Percentiles rank a stretch among this genome's conserved stretches.
Conservation (phyloP, 2,329 filamentous ascomycete genomes). For the Phaeosphaeria sp. region DNA sequence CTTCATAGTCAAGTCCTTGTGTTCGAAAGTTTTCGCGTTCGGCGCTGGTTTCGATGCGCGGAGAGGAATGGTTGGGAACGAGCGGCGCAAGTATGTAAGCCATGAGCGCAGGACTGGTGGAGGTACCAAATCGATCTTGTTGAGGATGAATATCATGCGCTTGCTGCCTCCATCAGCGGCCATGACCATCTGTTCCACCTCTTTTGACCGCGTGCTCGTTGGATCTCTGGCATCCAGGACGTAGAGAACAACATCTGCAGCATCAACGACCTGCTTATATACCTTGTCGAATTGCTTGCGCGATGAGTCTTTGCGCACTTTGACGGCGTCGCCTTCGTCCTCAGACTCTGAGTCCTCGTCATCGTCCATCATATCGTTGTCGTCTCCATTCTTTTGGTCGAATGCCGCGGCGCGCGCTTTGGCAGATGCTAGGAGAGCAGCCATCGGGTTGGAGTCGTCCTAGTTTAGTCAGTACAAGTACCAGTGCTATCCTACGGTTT, state of each 20-base stretch:
- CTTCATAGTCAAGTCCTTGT: conserved; percentile 86
- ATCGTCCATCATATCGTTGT: conserved; percentile 64
- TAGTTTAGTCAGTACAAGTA: conserved; percentile 21
- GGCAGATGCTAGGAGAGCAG: conserved; percentile 85
- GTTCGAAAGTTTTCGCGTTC: conserved; percentile 90
- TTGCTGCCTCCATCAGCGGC: conserved; percentile 84
- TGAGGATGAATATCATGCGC: conserved; percentile 86
- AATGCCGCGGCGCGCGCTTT: conserved; percentile 78
- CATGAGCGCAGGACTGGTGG: conserved; percentile 81
- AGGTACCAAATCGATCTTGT: conserved; percentile 94
- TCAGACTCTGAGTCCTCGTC: conserved; percentile 61
- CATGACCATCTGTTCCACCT: conserved; percentile 90
- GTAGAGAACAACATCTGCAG: conserved; percentile 89
- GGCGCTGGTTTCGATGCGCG: conserved; percentile 81
- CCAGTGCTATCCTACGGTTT: not conserved
- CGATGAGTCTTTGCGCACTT: conserved; percentile 65
- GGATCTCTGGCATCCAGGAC: conserved; percentile 92
- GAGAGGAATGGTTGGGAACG: conserved; percentile 89
- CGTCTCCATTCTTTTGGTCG: conserved; percentile 68
- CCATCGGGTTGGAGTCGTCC: conserved; percentile 84
- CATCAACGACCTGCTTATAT: conserved; percentile 90
- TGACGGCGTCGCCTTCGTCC: conserved; percentile 45
- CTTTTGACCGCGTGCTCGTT: conserved; percentile 86
- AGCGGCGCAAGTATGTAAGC: conserved; percentile 83
- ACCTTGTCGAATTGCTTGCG: conserved; percentile 92